Evolutionary conservation across 2,329 filamentous ascomycete species (phyloP), one percentile per base, ranked within the genome.

Genomic region (Colletotrichum karsti): DNA sequence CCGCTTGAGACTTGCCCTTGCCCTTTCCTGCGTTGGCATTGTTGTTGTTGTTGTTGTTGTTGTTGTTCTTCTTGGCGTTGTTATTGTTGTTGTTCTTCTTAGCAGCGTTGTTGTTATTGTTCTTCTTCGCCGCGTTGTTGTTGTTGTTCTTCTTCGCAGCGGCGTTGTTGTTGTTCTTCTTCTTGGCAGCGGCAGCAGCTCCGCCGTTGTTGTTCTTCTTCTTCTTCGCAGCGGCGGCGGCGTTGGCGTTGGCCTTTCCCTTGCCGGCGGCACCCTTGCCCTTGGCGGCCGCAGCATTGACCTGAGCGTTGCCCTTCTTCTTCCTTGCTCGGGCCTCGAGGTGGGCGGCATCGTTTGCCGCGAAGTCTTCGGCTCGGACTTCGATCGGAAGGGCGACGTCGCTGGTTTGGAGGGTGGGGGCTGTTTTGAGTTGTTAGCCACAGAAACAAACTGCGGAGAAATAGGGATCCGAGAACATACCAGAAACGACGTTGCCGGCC

Each of bases 401-500:
- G 24, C 46, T 48, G 10, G 28, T 24, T 15, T 64, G 53, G 15
- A 42, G 7, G 0, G 60, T n/a, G 39, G 65, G 65, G 30, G 53
- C 65, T 68, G 24, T 15, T 48, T 20, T 5, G 24, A 15, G 7
- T 12, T 46, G 51, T 64, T 10, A 64, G 56, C 10, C 10, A 28
- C 7, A 2, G 1, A 9, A 37, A 44, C n/a, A 46, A 39, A 24
- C 7, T 8, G 8, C 7, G 20, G 9, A 12, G n/a, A 2, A 13
- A 28, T 9, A 2, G 10, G 3, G 7, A 15, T 8, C n/a, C 1
- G 6, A 33, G 1, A 6, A 48, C 60, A 53, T 48, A 64, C 65
- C 65, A 22, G 65, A 65, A 9, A 69, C 26, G 24, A 67, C 62
- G 15, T 61, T 69, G 50, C 62, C 62, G 26, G 63, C 63, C 35